Percentiles rank a stretch among this genome's conserved stretches.
phyloP scores from a whole-genome alignment of 139 green algal species.

The Chlamydomonas incerta region DNA sequence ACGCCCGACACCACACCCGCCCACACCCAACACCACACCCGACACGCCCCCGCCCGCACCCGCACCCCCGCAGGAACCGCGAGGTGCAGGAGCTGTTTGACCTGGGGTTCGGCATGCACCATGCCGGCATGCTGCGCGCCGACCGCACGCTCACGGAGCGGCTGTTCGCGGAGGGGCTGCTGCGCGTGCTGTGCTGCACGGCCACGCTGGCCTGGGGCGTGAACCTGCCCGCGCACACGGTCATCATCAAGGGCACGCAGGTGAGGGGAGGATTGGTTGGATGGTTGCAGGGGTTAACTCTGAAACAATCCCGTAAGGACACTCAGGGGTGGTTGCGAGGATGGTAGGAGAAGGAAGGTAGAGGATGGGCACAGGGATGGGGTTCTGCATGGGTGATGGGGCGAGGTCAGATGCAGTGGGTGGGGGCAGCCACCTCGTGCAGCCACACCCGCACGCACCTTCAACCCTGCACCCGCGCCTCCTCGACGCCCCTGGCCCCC shows the following conservation, averaged over 20 bases:
- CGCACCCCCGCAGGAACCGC: conserved; percentile 71
- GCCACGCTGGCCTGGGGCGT: conserved; percentile 98
- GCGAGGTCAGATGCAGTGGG: too few relatives aligned
- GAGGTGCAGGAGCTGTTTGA: conserved; percentile 91
- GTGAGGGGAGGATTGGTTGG: conserved; percentile 33
- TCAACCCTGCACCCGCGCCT: too few relatives aligned
- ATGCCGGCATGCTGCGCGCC: conserved; percentile 96
- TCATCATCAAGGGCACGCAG: conserved; percentile 99
- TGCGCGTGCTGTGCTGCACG: conserved; percentile 92
- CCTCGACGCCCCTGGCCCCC: too few relatives aligned
- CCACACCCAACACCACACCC: not conserved
- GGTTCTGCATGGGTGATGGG: too few relatives aligned
- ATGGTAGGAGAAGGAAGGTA: too few relatives aligned
- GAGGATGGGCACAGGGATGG: too few relatives aligned
- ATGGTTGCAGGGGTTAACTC: too few relatives aligned
- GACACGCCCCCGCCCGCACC: not conserved
- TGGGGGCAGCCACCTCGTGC: too few relatives aligned
- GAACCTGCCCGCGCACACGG: conserved; percentile 96
- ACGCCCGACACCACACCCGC: too few relatives aligned
- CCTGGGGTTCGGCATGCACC: conserved; percentile 93
- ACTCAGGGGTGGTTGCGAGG: too few relatives aligned
- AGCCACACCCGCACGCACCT: too few relatives aligned
- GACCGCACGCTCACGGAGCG: conserved; percentile 93
- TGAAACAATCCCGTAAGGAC: too few relatives aligned
- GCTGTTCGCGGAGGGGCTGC: conserved; percentile 76